These are phyloP conservation scores for Nidula niveotomentosa DNA, from an alignment of 1,284 basidiomycete genomes.

Conservation along the genomic window DNA sequence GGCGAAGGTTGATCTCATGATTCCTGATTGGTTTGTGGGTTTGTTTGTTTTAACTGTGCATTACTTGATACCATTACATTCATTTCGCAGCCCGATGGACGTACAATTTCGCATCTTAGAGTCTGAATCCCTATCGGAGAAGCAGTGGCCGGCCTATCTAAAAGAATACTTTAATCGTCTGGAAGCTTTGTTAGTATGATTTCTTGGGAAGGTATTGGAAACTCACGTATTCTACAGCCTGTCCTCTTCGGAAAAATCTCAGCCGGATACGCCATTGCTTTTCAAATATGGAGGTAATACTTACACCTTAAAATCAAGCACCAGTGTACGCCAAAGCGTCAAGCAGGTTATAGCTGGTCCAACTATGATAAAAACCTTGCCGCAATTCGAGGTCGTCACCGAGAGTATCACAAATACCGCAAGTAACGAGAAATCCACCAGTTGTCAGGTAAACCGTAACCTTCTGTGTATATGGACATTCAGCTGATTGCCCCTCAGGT, in stretches of 20 bases:
- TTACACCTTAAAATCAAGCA: slow-evolving; percentile 52
- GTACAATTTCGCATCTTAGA: slow-evolving; percentile 43
- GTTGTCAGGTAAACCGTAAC: slow-evolving; percentile 65
- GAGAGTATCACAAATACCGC: slow-evolving; percentile 57
- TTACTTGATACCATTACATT: background rate
- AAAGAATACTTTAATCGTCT: slow-evolving; percentile 40
- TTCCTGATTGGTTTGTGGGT: slow-evolving; percentile 54
- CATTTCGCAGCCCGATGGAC: slow-evolving; percentile 51
- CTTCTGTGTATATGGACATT: no score
- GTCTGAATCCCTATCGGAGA: slow-evolving; percentile 19
- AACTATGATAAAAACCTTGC: no score
- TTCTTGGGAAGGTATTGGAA: background rate
- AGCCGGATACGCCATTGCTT: slow-evolving; percentile 53
- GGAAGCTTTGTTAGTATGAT: slow-evolving; percentile 41
- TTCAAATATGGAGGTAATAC: slow-evolving; percentile 35
- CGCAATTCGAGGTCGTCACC: slow-evolving; percentile 24
- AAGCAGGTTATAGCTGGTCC: no score
- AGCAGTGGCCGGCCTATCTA: slow-evolving; percentile 40
- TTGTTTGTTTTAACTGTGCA: background rate
- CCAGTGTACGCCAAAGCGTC: slow-evolving; percentile 47
- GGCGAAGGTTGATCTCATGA: slow-evolving; percentile 43
- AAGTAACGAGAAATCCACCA: slow-evolving; percentile 47
- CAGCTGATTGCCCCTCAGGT: slow-evolving; percentile 50
- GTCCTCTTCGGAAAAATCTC: no score
- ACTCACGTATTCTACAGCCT: background rate